Base-by-base conservation (phyloP, 176 grass and related monocot genomes). In the Melocanna baccifera region DNA sequence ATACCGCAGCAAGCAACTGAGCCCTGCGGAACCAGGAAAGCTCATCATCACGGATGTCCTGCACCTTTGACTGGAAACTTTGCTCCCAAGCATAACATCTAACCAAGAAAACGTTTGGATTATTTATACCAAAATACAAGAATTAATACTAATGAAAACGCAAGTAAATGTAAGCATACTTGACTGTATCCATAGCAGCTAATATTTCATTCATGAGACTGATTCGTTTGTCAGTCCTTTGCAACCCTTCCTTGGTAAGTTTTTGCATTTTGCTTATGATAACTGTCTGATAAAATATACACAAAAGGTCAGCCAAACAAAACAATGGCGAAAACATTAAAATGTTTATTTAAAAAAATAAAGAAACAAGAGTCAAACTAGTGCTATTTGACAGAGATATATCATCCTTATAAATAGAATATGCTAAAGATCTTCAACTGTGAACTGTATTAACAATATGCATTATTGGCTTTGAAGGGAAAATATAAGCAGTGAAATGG, bases 21-120 rank as follows among this genome's bases (percentile, higher is more conserved):
- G 96, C 87, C 19, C 69, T 94, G 63, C 93, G 93, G 74, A 96
- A 99, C 96, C 96, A 99, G 41, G 93, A 99, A 69, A 99, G 87
- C 64, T 99, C 96, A 84, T 99, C 96, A 86, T 96, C 89, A 4
- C 96, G 96, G 67, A 99, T 89, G 69, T 71, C 89, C 83, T 96
- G 96, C 26, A 94, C 96, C 69, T 99, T 99, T 58, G 89, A 99
- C 65, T 99, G 93, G 85, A 99, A 99, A 83, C 96, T 99, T 76
- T 99, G 87, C 77, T 99, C 96, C 96, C 96, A 99, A 86, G 96
- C 91, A 81, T 99, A 99, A 81, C 93, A 99, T 85, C 96, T 99
- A 83, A 61, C 23, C 55, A 86, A 82, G 18, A 19, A 75, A 76
- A 50, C 39, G 30, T 42, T 77, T 20, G 42, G 11, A 76, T 43